Evolutionary conservation across 139 green algal species (phyloP), one percentile per base, ranked within the genome.

Genomic region (Volvox reticuliferus): DNA sequence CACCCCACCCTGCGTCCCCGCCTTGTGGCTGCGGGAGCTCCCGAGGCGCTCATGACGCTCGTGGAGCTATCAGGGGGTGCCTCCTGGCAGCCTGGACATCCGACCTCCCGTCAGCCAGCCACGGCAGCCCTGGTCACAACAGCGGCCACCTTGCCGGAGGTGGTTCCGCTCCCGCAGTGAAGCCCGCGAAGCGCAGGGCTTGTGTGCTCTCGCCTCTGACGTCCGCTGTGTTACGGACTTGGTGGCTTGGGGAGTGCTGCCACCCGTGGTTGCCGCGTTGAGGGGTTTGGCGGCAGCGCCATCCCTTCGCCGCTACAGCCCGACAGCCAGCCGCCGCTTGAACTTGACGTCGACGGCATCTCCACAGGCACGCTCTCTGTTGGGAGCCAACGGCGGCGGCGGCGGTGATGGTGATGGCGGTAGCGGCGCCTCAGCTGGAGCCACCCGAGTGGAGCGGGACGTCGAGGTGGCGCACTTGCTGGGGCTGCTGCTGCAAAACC

Each of bases 401-500:
- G 79, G 19, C 79, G 26, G 79, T 68, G 79, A 36, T 20, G 82
- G 1, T 30, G 28, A 21, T 1, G 16, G 24, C 6, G 79, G 20
- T 6, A 22, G 12, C 37, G 22, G 2, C 35, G 22, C 19, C 22
- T 26, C 79, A n/a, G 79, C 79, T 37, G 44, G 21, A 12, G 79
- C 44, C 35, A 13, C 79, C 44, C 68, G 24, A 24, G 18, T 26
- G 55, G 61, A 62, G 81, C 37, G 79, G 21, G 79, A 85, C 79
- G 68, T 24, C 37, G 68, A 81, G 68, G 62, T 89, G 67, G 67
- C 84, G 35, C 84, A 89, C 65, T 28, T 89, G 67, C 36, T 89
- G 84, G 84, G 68, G 37, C 84, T 89, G 68, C 36, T 81, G 84
- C 68, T 89, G 67, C 84, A 89, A 69, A 69, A 50, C 22, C 22